Base-by-base conservation (phyloP, 83 land plant genomes). In the Isoetes engelmannii region DNA sequence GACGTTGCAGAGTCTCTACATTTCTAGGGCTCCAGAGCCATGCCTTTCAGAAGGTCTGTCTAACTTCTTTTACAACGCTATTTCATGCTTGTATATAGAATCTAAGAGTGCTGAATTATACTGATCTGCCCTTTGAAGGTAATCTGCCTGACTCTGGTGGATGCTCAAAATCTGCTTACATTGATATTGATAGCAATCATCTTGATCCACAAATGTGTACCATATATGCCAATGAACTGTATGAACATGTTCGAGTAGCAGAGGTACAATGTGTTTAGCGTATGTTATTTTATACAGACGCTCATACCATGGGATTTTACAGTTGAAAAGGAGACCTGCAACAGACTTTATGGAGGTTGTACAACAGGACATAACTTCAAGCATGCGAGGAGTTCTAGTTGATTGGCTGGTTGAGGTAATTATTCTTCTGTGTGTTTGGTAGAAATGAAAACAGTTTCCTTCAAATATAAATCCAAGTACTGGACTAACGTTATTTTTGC, bases 381-480 rank as follows among this genome's bases (percentile, higher is more conserved):
- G 83, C 72, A 95, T 95, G 99, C 81, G 94, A 7, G 83, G 92
- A 20, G 89, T 95, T 66, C 78, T 95, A 5, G 77, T 95, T 44
- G 97, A 92, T 69, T 95, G 99, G 99, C 97, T 95, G 65, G 97
- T 95, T 18, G 99, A 92, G 85, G 97, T 88, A 64, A 44, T 65
- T 61, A 51, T 63, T 19, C 0, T 53, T 12, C 9, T 68, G 18
- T 7, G n/a, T 7, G 4, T 57, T 57, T 57, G 10, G 13, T 28
- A 28, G 37, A 28, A 28, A 28, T 28, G 37, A 28, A 2, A 28
- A 28, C 2, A 28, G 37, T 28, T 28, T 0, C 37, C 37, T 28
- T 28, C 37, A 28, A 28, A 28, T 28, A 28, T 28, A 28, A 28
- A 28, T 28, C 37, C 2, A 28, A 28, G 37, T 28, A 28, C 37